A percentile compares a stretch with the other conserved stretches of the same genome.
These are phyloP conservation scores for Drosera capensis DNA, from an alignment of 148 eudicot genomes.

Conservation along the genomic window DNA sequence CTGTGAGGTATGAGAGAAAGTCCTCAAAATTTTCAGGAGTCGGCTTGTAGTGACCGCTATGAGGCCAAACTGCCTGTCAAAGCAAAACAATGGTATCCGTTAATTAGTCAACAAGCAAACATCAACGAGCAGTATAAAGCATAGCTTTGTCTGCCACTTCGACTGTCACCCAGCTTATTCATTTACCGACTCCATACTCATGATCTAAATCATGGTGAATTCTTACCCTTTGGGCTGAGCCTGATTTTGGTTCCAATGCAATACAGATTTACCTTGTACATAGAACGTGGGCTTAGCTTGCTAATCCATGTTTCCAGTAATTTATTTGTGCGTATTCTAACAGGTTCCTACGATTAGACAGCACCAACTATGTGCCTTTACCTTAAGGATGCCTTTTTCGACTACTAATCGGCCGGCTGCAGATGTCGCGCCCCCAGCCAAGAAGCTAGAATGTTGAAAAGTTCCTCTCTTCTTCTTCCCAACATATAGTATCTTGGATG, in stretches of 20 bases:
- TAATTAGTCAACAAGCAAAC: not conserved
- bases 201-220: too few species aligned
- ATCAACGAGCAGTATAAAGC: not conserved
- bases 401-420: slow-evolving; percentile 95
- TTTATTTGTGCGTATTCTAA: too few species aligned
- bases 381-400: slow-evolving; percentile 67
- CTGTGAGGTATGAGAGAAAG: slow-evolving; percentile 54
- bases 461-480: slow-evolving; percentile 86
- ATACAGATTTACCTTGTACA: too few species aligned
- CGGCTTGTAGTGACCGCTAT: slow-evolving; percentile 94
- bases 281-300: too few species aligned
- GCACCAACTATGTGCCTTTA: slow-evolving; percentile 8
- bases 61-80: slow-evolving; percentile 87
- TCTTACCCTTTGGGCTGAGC: too few species aligned
- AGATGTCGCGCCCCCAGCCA: slow-evolving; percentile 95
- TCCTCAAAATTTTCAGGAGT: slow-evolving; percentile 85
- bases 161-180: too few species aligned
- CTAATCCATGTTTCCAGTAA: too few species aligned
- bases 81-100: slow-evolving; percentile 1
- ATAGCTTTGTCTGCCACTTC: too few species aligned
- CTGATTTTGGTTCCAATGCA: too few species aligned
- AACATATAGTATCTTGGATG: slow-evolving; percentile 63
- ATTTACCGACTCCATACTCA: too few species aligned
- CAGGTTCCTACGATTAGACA: too few species aligned
- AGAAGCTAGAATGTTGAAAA: slow-evolving; percentile 95